Evolutionary conservation across 371 early-diverging fungal genomes (phyloP).

Genomic region (Circinella minor): DNA sequence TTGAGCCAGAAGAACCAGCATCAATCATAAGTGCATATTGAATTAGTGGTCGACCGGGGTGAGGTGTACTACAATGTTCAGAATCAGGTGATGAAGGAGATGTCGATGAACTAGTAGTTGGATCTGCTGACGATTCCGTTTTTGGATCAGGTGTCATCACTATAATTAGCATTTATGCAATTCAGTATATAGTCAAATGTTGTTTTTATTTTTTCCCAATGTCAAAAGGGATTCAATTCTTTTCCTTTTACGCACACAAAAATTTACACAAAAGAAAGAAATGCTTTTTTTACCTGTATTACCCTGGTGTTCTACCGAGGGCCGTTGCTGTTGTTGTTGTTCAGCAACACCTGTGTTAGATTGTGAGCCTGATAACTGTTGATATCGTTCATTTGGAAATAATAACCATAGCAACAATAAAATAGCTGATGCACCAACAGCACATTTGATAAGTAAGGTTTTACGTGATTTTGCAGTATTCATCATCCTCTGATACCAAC

Average conservation of each 20-base stretch:
- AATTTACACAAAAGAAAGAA: too few relatives aligned
- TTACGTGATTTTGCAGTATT: slow-evolving; percentile 27
- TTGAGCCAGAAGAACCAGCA: slow-evolving; percentile 97
- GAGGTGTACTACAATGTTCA: slow-evolving; percentile 65
- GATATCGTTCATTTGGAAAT: slow-evolving; percentile 19
- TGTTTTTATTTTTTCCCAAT: not conserved
- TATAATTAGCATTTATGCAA: slow-evolving; percentile 10
- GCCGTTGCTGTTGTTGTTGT: slow-evolving; percentile 1
- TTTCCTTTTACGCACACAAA: not conserved
- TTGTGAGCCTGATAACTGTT: not conserved
- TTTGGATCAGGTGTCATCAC: slow-evolving; percentile 1
- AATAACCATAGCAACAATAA: slow-evolving; percentile 27
- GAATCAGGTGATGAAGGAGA: slow-evolving; percentile 34
- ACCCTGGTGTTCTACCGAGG: too few relatives aligned
- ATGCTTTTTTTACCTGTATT: too few relatives aligned
- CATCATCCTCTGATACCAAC: slow-evolving; percentile 37
- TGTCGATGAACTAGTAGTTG: not conserved
- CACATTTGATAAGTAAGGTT: slow-evolving; percentile 20
- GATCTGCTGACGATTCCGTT: slow-evolving; percentile 1
- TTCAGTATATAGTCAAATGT: not conserved
- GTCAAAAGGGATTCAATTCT: too few relatives aligned
- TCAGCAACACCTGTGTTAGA: not conserved
- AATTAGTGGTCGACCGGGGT: slow-evolving; percentile 58
- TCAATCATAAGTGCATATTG: slow-evolving; percentile 88
- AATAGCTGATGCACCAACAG: slow-evolving; percentile 12